Evolutionary conservation across 2,329 filamentous ascomycete species (phyloP), one percentile per base, ranked within the genome.

Genomic region (Ilyonectria destructans): DNA sequence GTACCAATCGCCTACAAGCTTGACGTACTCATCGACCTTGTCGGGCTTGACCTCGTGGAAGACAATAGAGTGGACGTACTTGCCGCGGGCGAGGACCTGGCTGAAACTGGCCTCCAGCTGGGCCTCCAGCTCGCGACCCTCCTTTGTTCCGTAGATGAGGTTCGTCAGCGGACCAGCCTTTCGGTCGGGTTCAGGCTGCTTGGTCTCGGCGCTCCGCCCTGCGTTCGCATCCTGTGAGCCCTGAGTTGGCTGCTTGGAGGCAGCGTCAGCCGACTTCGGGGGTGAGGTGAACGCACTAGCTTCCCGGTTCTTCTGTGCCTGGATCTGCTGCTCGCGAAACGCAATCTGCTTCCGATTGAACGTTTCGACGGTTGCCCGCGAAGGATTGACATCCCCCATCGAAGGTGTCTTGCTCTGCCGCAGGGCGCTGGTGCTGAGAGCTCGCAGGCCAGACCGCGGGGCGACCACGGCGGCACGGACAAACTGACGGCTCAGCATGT

Each of bases 21-120:
- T 88, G 58, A 96, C 91, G 79, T 99, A 99, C 78, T 98, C 96
- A 71, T 98, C 95, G 54, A 98, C 93, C 84, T 94, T 96, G 77
- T 98, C 95, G 69, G 95, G 95, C 84, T 97, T 95, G 73, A 99
- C 96, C 69, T 97, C 90, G 85, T 99, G 96, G 79, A 97, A 94
- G 67, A 97, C 95, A 80, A 99, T 98, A 54, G 95, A 97, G 83
- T 99, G 96, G 62, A 99, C 95, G 78, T 99, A 99, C 85, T 99
- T 99, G 79, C 96, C 96, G 72, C 96, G 90, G 26, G 96, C 96
- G 52, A 99, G 86, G 51, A 98, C 93, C 82, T 98, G 95, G 58
- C 93, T 97, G 85, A 98, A 99, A 80, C 93, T 97, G 66, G 95
- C 91, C 85, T 98, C 95, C 78, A 99, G 96, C 84, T 98, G 96